Evolutionary conservation across 225 moss, liverwort and hornwort genomes (phyloP), one percentile per base, ranked within the genome.

Genomic region (Sphagnum tenellum): DNA sequence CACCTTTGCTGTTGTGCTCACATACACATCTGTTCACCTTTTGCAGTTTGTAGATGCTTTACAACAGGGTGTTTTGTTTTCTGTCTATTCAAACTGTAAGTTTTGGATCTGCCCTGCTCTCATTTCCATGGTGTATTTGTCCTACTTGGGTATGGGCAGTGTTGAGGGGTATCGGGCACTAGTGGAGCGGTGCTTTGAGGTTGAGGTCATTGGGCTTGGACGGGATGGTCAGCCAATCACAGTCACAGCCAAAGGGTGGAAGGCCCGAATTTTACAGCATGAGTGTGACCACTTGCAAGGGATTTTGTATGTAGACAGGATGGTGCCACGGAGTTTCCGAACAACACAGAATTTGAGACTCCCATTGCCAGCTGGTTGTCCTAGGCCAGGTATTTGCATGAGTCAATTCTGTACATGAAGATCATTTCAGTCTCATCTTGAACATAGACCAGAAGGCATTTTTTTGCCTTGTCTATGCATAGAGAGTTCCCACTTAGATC

Each of bases 201-300:
- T 95, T 50, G 94, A 95, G 69, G 94, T 95, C 47, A 72, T 69
- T 14, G 94, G 94, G 49, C 77, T 95, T 47, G 91, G 88, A 51
- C 75, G 94, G 55, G 89, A 95, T 46, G 94, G 94, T 50, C 81
- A 65, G 50, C 84, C 89, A 0, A 51, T 95, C 56, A 60, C 62
- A 64, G 82, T 89, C 44, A 77, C 86, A 53, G 91, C 94, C 4
- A 77, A 55, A 48, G 94, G 94, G 12, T 95, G 94, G 94, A 86
- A 95, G 66, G 94, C 94, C 57, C 89, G 94, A 47, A 95, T 95
- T 59, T 71, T 95, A 5, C 94, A 95, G 67, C 94, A 95, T 5
- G 94, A 95, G 69, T 88, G 67, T 5, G 94, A 95, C 59, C 94
- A 95, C 66, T 77, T 95, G 64, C 67, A 75, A 5, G 94, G 94